These are phyloP conservation scores for Phytophthora litchii DNA, from an alignment of 352 stramenopile genomes.

Conservation along the genomic window DNA sequence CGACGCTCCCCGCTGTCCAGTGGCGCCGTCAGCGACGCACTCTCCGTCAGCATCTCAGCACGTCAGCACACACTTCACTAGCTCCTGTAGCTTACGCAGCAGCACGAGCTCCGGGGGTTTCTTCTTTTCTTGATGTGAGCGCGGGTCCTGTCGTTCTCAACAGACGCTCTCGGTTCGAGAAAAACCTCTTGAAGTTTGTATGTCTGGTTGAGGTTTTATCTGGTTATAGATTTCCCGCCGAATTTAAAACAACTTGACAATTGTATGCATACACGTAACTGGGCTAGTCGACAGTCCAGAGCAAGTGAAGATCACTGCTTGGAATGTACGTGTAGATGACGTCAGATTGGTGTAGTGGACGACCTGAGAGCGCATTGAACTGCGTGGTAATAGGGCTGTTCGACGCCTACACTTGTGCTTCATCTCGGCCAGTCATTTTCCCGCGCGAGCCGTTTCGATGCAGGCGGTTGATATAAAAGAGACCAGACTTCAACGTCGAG, in stretches of 20 bases:
- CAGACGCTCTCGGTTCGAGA: background rate
- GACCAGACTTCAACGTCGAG: constrained; percentile 18
- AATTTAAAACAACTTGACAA: constrained; percentile 10
- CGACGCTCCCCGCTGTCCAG: constrained; percentile 31
- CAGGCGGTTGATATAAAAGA: constrained; percentile 17
- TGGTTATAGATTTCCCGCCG: constrained; percentile 12
- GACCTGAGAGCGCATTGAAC: too few species aligned
- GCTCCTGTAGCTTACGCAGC: too few species aligned
- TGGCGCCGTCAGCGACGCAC: constrained; percentile 22
- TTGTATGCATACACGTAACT: constrained; percentile 2
- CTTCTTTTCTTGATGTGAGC: constrained; percentile 6
- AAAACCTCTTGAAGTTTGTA: constrained; percentile 15
- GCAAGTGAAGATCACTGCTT: too few species aligned
- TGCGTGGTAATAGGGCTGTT: background rate
- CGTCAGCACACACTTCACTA: background rate
- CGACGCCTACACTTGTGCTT: constrained; percentile 9
- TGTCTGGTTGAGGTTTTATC: constrained; percentile 14
- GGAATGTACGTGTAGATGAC: background rate
- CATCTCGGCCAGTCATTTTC: constrained; percentile 27
- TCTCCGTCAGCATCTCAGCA: constrained; percentile 39
- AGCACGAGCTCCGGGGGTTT: background rate
- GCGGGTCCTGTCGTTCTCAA: background rate
- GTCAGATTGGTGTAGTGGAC: background rate
- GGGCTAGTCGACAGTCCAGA: too few species aligned
- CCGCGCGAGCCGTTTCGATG: background rate